Evolutionary conservation across 2,329 filamentous ascomycete species (phyloP), one percentile per base, ranked within the genome.

Genomic region (Gaeumannomyces sp.): DNA sequence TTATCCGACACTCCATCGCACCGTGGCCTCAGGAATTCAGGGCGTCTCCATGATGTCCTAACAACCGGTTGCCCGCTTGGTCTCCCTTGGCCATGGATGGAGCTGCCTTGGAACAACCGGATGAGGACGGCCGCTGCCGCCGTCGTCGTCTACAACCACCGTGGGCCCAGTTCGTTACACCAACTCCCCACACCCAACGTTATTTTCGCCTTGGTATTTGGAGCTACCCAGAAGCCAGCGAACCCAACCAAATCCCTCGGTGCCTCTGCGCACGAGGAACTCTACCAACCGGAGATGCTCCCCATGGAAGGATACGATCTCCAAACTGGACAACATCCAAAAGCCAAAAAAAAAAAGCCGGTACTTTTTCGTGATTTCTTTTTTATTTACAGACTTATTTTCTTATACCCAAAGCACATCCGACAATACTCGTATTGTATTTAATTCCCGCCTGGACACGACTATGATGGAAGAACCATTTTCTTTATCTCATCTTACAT

Each of bases 301-400:
- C 38, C 38, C 19, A 22, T 22, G 38, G 38, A 50, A 50, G 38
- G 38, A 50, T 50, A 19, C 19, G 3, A 50, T 22, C 38, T 50
- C 38, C 16, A 50, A 2, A 10, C 38, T 22, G 38, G 56, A 50
- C 35, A 50, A 62, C 60, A 56, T n/a, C 25, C 60, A 62, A 63
- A 63, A 63, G 50, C 45, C 31, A 63, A 29, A 38, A 53, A 57
- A 63, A 53, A 63, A 63, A 63, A 63, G 61, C 61, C 31, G 61
- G 61, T n/a, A 29, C 61, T 63, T 57, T 63, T 63, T n/a, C 33
- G 25, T 60, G 31, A 33, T 62, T 25, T 33, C 25, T 35, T 19
- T 33, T 53, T 58, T 25, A 31, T 56, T 22, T 25, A 35, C 27
- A 22, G 29, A 60, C 11, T 29, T 60, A 22, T 60, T 60, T 13